phyloP scores from a whole-genome alignment of 441 rosid species.

The Brassica balearica region DNA sequence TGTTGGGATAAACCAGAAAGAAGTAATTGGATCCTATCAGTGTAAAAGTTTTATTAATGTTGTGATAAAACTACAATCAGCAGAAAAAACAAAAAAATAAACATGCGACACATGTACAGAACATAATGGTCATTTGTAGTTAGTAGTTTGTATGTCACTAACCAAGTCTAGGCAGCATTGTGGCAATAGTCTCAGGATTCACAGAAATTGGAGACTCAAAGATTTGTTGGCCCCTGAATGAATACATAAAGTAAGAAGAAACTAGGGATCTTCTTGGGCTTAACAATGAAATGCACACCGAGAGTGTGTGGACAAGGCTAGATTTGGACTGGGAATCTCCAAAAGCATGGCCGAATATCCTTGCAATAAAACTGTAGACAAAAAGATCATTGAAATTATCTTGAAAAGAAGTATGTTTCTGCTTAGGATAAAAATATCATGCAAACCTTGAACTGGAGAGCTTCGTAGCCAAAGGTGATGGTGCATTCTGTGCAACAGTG shows the following conservation, averaged over 20 bases:
- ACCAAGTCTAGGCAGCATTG: background rate
- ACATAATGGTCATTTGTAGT: background rate
- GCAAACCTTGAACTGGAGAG: constrained; percentile 8
- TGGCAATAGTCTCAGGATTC: background rate
- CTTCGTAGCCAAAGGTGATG: constrained; percentile 2
- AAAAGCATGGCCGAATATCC: background rate
- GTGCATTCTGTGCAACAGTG: background rate
- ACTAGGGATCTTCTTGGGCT: constrained; percentile 1
- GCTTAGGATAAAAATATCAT: background rate
- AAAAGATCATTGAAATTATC: background rate
- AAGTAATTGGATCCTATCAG: background rate
- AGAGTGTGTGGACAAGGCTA: constrained; percentile 8
- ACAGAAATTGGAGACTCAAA: background rate
- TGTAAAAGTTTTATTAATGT: background rate
- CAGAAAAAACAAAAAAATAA: background rate
- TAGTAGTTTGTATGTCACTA: background rate
- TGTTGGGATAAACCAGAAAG: background rate
- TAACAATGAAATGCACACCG: constrained; percentile 1
- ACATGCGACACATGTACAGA: background rate
- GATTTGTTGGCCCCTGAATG: constrained; percentile 3
- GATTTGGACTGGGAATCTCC: background rate
- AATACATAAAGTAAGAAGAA: background rate
- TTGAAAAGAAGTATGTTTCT: background rate
- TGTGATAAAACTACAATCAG: background rate
- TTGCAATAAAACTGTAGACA: background rate